Percentiles rank a stretch among this genome's conserved stretches.
phyloP scores from a whole-genome alignment of 768 basidiomycete genomes.

The Vararia minispora region DNA sequence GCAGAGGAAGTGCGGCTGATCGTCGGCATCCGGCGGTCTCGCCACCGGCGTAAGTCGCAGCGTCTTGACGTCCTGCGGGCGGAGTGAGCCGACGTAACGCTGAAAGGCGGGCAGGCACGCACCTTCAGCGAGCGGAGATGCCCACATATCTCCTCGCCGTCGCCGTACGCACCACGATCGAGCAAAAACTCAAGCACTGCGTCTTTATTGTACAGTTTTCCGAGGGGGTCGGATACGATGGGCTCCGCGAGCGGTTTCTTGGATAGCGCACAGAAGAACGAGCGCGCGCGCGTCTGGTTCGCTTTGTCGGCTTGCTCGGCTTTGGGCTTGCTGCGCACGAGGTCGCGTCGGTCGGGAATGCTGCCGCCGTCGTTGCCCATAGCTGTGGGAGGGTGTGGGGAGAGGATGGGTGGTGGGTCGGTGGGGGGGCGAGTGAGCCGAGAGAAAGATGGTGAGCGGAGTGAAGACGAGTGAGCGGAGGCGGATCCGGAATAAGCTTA shows the following conservation, averaged over 20 bases:
- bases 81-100: not conserved
- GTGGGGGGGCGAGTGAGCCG: too few species aligned
- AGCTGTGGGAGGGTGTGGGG: too few species aligned
- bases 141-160: conserved; percentile 86
- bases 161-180: conserved; percentile 75
- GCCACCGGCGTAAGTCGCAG: conserved; percentile 75
- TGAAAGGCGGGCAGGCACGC: conserved; percentile 16
- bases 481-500: too few species aligned
- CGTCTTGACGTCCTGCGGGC: conserved; percentile 68
- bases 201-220: conserved; percentile 96
- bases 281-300: conserved; percentile 76
- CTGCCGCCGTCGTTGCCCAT: conserved; percentile 91
- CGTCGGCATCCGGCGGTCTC: conserved; percentile 28
- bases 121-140: conserved; percentile 89
- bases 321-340: conserved; percentile 66
- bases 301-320: conserved; percentile 86
- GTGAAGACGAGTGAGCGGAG: too few species aligned
- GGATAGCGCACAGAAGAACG: conserved; percentile 92
- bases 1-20: conserved; percentile 70
- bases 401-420: too few species aligned
- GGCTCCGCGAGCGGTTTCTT: conserved; percentile 91
- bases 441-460: too few species aligned
- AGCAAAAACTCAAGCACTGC: conserved; percentile 84
- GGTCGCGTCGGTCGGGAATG: conserved; percentile 73
- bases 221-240: conserved; percentile 82